Conservation (phyloP, 208 protist genomes). For the Acanthamoeba castellanii region DNA sequence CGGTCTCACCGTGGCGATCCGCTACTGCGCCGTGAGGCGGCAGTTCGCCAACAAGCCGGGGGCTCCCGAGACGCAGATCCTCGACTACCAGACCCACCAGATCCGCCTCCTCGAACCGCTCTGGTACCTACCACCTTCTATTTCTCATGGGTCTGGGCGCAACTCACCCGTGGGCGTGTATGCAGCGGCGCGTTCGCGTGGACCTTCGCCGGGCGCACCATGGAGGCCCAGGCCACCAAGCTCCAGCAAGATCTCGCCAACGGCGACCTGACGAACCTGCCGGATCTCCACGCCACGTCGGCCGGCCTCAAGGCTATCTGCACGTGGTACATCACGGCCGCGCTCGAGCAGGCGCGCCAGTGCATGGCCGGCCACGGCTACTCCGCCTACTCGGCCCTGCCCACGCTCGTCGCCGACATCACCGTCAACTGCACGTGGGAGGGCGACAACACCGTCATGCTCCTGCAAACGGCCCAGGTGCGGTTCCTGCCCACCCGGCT, state of each 20-base stretch:
- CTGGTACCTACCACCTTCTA: background rate
- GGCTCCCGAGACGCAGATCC: constrained; percentile 56
- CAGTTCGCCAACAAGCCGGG: constrained; percentile 73
- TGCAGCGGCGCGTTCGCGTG: constrained; percentile 28
- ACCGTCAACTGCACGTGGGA: constrained; percentile 12
- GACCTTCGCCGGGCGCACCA: background rate
- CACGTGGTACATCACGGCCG: constrained; percentile 63
- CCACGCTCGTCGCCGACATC: constrained; percentile 44
- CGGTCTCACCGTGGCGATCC: constrained; percentile 72
- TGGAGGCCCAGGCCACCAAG: background rate
- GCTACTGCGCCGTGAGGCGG: constrained; percentile 81
- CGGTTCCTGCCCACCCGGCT: background rate
- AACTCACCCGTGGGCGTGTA: background rate
- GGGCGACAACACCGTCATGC: constrained; percentile 77
- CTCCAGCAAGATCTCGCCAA: constrained; percentile 61
- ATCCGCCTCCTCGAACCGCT: constrained; percentile 58
- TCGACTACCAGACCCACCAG: constrained; percentile 79
- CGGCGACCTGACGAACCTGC: constrained; percentile 45
- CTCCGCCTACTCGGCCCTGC: constrained; percentile 59
- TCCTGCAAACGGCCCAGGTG: constrained; percentile 64
- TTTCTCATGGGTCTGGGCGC: background rate
- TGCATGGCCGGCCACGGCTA: constrained; percentile 69
- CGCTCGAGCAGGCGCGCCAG: constrained; percentile 55
- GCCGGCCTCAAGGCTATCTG: constrained; percentile 65
- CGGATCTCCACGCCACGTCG: constrained; percentile 59